A percentile compares a stretch with the other conserved stretches of the same genome.
These are phyloP conservation scores for Cladosporium halotolerans DNA, from an alignment of 2,329 filamentous ascomycete genomes.

Conservation along the genomic window DNA sequence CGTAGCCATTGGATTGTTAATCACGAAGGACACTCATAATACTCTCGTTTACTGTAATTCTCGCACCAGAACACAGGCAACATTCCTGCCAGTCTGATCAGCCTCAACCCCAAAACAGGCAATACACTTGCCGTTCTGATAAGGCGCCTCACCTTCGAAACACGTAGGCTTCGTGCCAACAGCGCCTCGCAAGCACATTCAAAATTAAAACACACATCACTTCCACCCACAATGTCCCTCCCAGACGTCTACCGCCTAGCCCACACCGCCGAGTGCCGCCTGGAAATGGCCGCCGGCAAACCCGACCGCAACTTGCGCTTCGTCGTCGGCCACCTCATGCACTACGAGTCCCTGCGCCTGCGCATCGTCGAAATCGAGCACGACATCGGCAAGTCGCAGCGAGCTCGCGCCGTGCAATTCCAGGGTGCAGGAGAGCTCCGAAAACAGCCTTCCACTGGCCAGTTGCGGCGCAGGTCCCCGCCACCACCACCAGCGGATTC, in stretches of 20 bases:
- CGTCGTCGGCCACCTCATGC: constrained; percentile 31
- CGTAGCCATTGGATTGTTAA: constrained; percentile 8
- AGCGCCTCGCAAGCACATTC: not conserved
- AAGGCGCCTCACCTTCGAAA: too few relatives aligned
- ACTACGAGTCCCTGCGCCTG: constrained; percentile 29
- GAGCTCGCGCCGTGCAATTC: constrained; percentile 20
- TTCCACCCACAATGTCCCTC: constrained; percentile 24
- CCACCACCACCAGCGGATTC: constrained; percentile 18
- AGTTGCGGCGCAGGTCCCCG: constrained; percentile 22
- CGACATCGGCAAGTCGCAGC: constrained; percentile 21
- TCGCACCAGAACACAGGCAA: too few relatives aligned
- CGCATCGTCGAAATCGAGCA: constrained; percentile 33
- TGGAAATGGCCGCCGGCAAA: constrained; percentile 27
- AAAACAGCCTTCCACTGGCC: constrained; percentile 19
- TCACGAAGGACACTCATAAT: too few relatives aligned
- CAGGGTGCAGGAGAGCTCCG: constrained; percentile 23
- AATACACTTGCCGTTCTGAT: too few relatives aligned
- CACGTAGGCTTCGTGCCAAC: too few relatives aligned
- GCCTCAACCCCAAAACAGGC: too few relatives aligned
- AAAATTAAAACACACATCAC: not conserved
- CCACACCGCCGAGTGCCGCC: constrained; percentile 31
- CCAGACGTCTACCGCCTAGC: constrained; percentile 30
- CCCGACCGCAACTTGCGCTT: constrained; percentile 31
- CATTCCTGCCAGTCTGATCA: too few relatives aligned
- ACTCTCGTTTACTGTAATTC: too few relatives aligned